Conservation (phyloP, 805 yeast genomes). For the Maudiozyma serrabonitensis region DNA sequence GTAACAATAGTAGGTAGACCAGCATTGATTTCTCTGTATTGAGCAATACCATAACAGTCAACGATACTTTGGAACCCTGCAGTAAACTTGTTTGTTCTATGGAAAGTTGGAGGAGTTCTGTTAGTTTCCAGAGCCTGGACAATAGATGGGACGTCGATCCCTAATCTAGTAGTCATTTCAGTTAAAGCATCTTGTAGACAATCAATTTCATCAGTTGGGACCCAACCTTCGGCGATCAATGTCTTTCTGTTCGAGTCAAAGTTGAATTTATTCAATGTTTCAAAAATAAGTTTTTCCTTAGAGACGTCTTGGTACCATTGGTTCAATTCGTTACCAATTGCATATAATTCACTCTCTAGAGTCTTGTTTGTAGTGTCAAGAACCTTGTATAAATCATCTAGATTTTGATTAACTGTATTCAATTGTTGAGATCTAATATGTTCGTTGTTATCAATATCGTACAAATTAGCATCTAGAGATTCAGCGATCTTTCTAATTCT, state of each 20-base stretch:
- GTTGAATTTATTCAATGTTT: slow-evolving; percentile 54
- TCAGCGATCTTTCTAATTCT: slow-evolving; percentile 58
- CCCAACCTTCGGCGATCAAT: slow-evolving; percentile 69
- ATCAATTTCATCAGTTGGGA: slow-evolving; percentile 45
- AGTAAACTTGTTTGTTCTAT: slow-evolving; percentile 60
- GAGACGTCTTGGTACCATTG: slow-evolving; percentile 46
- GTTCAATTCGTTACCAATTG: slow-evolving; percentile 51
- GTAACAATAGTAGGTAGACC: slow-evolving; percentile 67
- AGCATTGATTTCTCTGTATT: slow-evolving; percentile 67
- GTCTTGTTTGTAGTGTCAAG: slow-evolving; percentile 42
- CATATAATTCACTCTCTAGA: slow-evolving; percentile 54
- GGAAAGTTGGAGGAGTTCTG: slow-evolving; percentile 63
- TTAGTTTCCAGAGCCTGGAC: slow-evolving; percentile 55
- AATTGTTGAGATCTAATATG: slow-evolving; percentile 32
- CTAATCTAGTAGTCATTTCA: slow-evolving; percentile 26
- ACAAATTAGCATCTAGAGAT: slow-evolving; percentile 56
- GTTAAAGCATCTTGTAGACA: slow-evolving; percentile 38
- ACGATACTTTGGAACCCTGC: slow-evolving; percentile 58
- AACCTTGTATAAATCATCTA: slow-evolving; percentile 42
- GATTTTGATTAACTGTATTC: slow-evolving; percentile 30
- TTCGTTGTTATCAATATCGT: slow-evolving; percentile 40
- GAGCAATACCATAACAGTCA: slow-evolving; percentile 72
- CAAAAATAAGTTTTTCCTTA: slow-evolving; percentile 49
- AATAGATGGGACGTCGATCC: slow-evolving; percentile 34
- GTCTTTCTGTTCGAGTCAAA: slow-evolving; percentile 59